Evolutionary conservation across 2,329 filamentous ascomycete species (phyloP).

Genomic region (Alternaria triticimaculans): DNA sequence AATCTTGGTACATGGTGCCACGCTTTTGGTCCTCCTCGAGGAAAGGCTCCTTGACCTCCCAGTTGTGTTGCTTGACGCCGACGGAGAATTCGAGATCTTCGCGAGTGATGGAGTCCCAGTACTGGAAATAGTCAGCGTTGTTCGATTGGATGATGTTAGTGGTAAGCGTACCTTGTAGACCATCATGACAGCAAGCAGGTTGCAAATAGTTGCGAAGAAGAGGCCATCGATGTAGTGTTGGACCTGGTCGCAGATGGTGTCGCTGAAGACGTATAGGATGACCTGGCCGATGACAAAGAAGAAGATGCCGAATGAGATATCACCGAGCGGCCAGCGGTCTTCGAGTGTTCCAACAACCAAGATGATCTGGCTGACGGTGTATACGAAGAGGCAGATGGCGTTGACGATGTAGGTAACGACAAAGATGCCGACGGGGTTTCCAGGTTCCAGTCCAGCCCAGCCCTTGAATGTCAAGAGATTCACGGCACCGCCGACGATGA

Average conservation of each 20-base stretch:
- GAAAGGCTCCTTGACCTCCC: slow-evolving; percentile 90
- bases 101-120: slow-evolving; percentile 98
- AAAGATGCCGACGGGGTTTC: slow-evolving; percentile 87
- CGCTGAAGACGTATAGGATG: slow-evolving; percentile 87
- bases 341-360: slow-evolving; percentile 89
- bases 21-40: slow-evolving; percentile 77
- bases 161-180: slow-evolving; percentile 82
- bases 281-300: slow-evolving; percentile 94
- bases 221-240: slow-evolving; percentile 94
- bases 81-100: slow-evolving; percentile 99
- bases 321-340: slow-evolving; percentile 92
- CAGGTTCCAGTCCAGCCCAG: slow-evolving; percentile 84
- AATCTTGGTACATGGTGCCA: slow-evolving; percentile 75
- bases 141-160: neutral
- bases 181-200: slow-evolving; percentile 97
- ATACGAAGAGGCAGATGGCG: slow-evolving; percentile 83
- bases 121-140: slow-evolving; percentile 60
- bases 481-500: slow-evolving; percentile 84
- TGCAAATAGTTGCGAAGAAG: slow-evolving; percentile 93
- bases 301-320: slow-evolving; percentile 87
- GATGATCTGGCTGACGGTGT: slow-evolving; percentile 85
- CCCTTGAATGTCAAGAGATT: slow-evolving; percentile 91
- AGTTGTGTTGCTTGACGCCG: slow-evolving; percentile 92
- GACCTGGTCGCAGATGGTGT: slow-evolving; percentile 80
- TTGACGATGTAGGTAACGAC: slow-evolving; percentile 92